These are phyloP conservation scores for Candida khao-thaluensis DNA, from an alignment of 805 yeast genomes.

Conservation along the genomic window DNA sequence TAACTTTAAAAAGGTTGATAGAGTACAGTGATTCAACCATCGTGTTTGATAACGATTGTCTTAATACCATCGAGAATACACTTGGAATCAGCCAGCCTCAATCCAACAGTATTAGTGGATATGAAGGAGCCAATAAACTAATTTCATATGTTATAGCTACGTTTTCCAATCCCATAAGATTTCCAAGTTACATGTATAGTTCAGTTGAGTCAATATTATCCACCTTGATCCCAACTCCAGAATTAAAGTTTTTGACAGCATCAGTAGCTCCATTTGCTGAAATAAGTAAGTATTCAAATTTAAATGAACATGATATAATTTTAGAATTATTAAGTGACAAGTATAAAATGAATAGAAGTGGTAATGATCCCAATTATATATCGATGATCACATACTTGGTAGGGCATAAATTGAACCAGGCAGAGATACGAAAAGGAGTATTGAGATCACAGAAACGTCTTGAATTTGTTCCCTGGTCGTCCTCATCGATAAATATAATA, in stretches of 20 bases:
- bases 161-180: slow-evolving; percentile 81
- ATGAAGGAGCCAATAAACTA: slow-evolving; percentile 77
- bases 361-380: slow-evolving; percentile 50
- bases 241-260: slow-evolving; percentile 50
- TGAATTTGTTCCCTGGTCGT: slow-evolving; percentile 82
- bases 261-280: slow-evolving; percentile 46
- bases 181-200: slow-evolving; percentile 89
- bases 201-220: slow-evolving; percentile 80
- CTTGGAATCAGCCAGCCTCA: slow-evolving; percentile 18
- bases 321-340: slow-evolving; percentile 78
- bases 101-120: slow-evolving; percentile 39
- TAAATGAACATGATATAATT: slow-evolving; percentile 82
- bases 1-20: slow-evolving; percentile 77
- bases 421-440: slow-evolving; percentile 69
- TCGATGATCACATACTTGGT: slow-evolving; percentile 67
- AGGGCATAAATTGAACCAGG: slow-evolving; percentile 61
- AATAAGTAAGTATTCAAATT: slow-evolving; percentile 55
- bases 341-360: slow-evolving; percentile 63
- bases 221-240: slow-evolving; percentile 80
- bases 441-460: slow-evolving; percentile 64
- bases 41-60: slow-evolving; percentile 89
- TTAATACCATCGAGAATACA: slow-evolving; percentile 66
- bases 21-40: slow-evolving; percentile 83
- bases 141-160: slow-evolving; percentile 84
- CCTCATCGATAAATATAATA: slow-evolving; percentile 76